Evolutionary conservation across 148 eudicot species (phyloP).

Genomic region (Beta vulgaris): DNA sequence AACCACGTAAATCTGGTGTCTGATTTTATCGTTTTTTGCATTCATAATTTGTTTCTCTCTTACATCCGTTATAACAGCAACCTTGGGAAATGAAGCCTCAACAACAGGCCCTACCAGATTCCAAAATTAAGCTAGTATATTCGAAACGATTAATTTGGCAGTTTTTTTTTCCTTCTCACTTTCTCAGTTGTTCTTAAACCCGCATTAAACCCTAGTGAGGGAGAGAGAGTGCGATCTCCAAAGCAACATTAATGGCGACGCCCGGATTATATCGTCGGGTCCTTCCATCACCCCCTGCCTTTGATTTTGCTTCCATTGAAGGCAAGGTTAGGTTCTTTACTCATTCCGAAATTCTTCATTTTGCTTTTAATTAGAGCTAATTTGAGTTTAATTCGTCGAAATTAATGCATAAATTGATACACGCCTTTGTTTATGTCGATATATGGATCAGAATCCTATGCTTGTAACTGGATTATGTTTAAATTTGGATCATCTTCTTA

Average conservation of each 20-base stretch:
- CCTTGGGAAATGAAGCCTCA: too few species aligned
- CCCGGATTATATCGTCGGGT: conserved; percentile 70
- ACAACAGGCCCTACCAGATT: too few species aligned
- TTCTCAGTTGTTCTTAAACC: not conserved
- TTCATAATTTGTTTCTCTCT: too few species aligned
- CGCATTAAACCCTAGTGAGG: conserved; percentile 13
- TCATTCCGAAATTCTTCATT: not conserved
- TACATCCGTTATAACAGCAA: too few species aligned
- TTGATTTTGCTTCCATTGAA: conserved; percentile 68
- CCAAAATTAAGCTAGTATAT: not conserved
- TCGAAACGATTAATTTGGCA: conserved; percentile 4
- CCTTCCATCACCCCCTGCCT: conserved; percentile 91
- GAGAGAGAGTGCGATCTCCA: not conserved
- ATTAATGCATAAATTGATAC: not conserved
- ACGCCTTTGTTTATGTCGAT: not conserved
- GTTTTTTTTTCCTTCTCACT: too few species aligned
- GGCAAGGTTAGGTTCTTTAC: conserved; percentile 50
- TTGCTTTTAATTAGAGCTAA: not conserved
- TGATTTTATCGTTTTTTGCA: too few species aligned
- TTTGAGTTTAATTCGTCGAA: not conserved
- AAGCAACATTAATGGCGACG: conserved; percentile 52
- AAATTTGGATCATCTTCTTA: not conserved
- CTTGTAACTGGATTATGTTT: not conserved
- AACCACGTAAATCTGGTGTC: too few species aligned
- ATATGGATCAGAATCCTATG: not conserved